Evolutionary conservation across 371 early-diverging fungal genomes (phyloP).

Genomic region (Mucor lusitanicus): DNA sequence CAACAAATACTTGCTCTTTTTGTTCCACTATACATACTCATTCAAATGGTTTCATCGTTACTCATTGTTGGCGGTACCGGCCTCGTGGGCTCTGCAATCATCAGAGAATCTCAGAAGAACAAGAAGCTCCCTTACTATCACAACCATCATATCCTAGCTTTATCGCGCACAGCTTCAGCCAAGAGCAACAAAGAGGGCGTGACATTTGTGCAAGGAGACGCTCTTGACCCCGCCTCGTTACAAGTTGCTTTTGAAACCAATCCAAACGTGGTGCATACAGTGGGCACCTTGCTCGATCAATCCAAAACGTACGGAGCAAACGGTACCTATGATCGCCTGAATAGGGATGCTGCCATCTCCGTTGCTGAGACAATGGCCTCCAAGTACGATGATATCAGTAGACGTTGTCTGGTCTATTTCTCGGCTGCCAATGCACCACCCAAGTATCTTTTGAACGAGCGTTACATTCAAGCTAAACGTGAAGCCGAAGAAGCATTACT

Average conservation of each 20-base stretch:
- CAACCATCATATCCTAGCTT: slow-evolving; percentile 12
- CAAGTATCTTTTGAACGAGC: slow-evolving; percentile 19
- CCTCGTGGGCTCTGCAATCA: slow-evolving; percentile 14
- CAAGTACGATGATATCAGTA: slow-evolving; percentile 15
- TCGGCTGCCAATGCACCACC: slow-evolving; percentile 32
- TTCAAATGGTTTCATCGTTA: slow-evolving; percentile 7
- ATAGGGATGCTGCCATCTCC: slow-evolving; percentile 27
- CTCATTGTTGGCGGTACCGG: slow-evolving; percentile 28
- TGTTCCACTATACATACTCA: not conserved
- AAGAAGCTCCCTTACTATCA: slow-evolving; percentile 5
- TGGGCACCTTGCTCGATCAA: slow-evolving; percentile 28
- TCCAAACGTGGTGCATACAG: slow-evolving; percentile 28
- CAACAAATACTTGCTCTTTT: not conserved
- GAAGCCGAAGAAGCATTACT: slow-evolving; percentile 29
- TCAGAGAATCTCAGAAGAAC: slow-evolving; percentile 20
- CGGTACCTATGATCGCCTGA: slow-evolving; percentile 29
- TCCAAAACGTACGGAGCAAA: slow-evolving; percentile 15
- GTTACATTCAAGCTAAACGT: slow-evolving; percentile 26
- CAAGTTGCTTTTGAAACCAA: slow-evolving; percentile 9
- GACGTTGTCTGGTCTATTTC: slow-evolving; percentile 28
- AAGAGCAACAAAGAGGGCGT: not conserved
- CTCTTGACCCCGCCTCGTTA: slow-evolving; percentile 15
- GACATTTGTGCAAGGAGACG: slow-evolving; percentile 24
- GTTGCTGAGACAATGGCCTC: slow-evolving; percentile 25
- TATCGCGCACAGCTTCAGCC: slow-evolving; percentile 11